Evolutionary conservation across 352 stramenopile genomes (phyloP), one percentile per base, ranked within the genome.

Genomic region (Saprolegnia parasitica): DNA sequence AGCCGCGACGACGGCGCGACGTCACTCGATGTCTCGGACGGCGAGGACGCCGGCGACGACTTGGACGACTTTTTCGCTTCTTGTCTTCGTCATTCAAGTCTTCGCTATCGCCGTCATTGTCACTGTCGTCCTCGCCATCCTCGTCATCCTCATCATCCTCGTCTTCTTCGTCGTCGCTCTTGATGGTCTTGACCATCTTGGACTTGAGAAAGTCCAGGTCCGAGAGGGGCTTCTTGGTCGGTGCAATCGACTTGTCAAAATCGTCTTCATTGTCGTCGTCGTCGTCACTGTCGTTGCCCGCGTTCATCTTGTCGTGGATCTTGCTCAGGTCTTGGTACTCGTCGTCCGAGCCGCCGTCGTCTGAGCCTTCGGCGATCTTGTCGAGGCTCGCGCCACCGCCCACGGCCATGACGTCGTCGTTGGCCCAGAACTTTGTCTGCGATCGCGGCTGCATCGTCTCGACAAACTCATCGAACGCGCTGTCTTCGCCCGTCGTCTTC

Each of bases 141-240:
- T 82, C 74, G 50, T 86, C 74, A 26, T 72, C 71, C 35, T 83
- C 75, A 54, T 79, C 72, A 47, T 83, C 77, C 62, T 86, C 72
- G 40, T 72, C 56, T 8, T 77, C 67, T 15, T 65, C 49, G 49
- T 84, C 75, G 91, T 97, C 65, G 68, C 96, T 79, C 24, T 88
- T 75, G 32, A 98, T 90, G 35, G 87, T 93, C 60, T 96, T 89
- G 80, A 95, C 97, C 40, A 97, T 81, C 67, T 98, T 97, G 24
- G 91, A 97, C 56, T 91, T 84, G 60, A 98, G 79, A 76, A 98
- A 98, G 65, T 97, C 92, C 73, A 98, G 84, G 73, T 98, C 93
- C 52, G 88, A 96, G 74, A 96, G 80, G 21, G 56, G 64, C 45
- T 70, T 54, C 24, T 73, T 71, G 40, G 72, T 37, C 71, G 56